Conservation (phyloP, 257 asterid species). For the Thymus quinquecostatus region DNA sequence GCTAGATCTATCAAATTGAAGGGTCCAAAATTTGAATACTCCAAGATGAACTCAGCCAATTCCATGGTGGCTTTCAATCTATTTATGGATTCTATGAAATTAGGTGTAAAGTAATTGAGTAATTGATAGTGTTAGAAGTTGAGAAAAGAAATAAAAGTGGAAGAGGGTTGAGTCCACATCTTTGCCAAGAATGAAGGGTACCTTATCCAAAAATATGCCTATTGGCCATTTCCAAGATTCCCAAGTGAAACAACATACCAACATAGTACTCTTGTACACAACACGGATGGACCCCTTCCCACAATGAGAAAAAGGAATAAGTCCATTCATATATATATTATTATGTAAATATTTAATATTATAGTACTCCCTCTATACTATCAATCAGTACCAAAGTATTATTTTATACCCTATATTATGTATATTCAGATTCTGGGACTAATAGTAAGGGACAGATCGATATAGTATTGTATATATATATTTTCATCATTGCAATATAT, state of each 20-base stretch:
- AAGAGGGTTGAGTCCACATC: constrained; percentile 24
- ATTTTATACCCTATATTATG: too few relatives aligned
- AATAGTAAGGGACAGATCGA: too few relatives aligned
- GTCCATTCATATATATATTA: too few relatives aligned
- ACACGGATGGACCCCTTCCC: too few relatives aligned
- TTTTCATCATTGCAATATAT: too few relatives aligned
- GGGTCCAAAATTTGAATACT: neutral
- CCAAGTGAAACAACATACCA: constrained; percentile 11
- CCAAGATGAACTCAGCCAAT: neutral
- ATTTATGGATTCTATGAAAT: neutral
- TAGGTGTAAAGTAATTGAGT: neutral
- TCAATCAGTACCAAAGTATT: too few relatives aligned
- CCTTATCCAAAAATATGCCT: constrained; percentile 36
- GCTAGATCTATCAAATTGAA: too few relatives aligned
- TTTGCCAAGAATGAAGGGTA: constrained; percentile 21
- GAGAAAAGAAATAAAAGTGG: neutral
- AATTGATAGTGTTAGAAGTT: neutral
- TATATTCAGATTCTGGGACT: too few relatives aligned
- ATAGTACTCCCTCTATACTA: too few relatives aligned
- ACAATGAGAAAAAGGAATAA: too few relatives aligned
- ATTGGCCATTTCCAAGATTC: constrained; percentile 13
- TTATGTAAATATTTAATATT: too few relatives aligned
- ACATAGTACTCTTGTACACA: constrained; percentile 20
- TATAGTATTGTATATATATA: too few relatives aligned
- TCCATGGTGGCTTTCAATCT: neutral